Evolutionary conservation across 331 rosid species (phyloP), one percentile per base, ranked within the genome.

Genomic region (Pyrus hybrid): DNA sequence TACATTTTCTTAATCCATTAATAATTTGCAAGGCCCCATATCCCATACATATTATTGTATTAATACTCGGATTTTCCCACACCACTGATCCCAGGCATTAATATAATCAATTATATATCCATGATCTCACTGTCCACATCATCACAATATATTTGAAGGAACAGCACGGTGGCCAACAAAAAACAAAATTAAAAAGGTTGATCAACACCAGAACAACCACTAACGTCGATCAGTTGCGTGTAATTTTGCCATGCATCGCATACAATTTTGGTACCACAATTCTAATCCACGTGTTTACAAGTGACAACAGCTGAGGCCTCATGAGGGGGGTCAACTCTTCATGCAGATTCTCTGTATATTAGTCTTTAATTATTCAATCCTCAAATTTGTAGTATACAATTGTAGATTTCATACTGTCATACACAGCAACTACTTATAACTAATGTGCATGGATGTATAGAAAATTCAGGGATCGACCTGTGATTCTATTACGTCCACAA

Each of bases 211-310:
- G 26, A 29, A 63, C 62, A 62, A 41, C 73, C 65, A 41, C 45
- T 63, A 72, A 41, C 73, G 11, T 29, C 65, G 56, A 25, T 54
- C 49, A n/a, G 23, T 63, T 45, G 58, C 80, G 71, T 74, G 83
- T 70, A 28, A 82, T 16, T 57, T 73, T 60, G 18, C 49, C 77
- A 78, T 70, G 79, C 77, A 41, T 8, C 2, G n/a, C 43, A 47
- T 43, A 49, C 41, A 73, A 17, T 21, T 4, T 45, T 26, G n/a
- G 30, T 51, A 57, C 74, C 80, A n/a, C 78, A 74, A 29, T 37
- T 22, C 57, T 23, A 41, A n/a, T 54, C 77, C 66, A 74, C 85
- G 60, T 82, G 67, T 63, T 66, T 28, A 13, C 45, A 43, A 67
- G 16, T 66, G 71, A 66, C 74, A 41, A 25, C 67, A 63, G 68